These are phyloP conservation scores for Ustilago shanxiensis DNA, from an alignment of 1,284 basidiomycete genomes.

Conservation along the genomic window DNA sequence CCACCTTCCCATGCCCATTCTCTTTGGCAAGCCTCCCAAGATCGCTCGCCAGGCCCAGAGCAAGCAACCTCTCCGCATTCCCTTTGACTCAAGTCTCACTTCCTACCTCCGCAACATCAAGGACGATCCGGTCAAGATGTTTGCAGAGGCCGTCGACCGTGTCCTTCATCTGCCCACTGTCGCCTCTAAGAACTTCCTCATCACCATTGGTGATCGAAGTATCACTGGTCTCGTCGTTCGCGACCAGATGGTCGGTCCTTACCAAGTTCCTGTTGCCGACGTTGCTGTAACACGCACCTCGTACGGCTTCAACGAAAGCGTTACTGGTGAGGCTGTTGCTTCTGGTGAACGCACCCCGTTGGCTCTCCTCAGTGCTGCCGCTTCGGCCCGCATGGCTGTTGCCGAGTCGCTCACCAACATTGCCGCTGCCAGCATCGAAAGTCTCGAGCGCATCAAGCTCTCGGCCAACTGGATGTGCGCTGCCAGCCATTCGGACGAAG, in stretches of 20 bases:
- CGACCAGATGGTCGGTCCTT: constrained; percentile 99
- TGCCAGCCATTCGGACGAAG: constrained; percentile 89
- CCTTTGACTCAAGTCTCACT: constrained; percentile 81
- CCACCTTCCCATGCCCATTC: constrained; percentile 89
- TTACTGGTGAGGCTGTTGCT: constrained; percentile 90
- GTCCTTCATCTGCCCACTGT: constrained; percentile 92
- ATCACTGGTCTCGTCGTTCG: constrained; percentile 94
- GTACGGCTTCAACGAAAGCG: constrained; percentile 87
- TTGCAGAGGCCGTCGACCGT: constrained; percentile 77
- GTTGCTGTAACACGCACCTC: constrained; percentile 94
- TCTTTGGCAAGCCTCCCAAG: constrained; percentile 96
- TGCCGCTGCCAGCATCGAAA: constrained; percentile 81
- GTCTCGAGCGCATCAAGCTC: constrained; percentile 84
- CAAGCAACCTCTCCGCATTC: constrained; percentile 73
- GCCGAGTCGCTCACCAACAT: constrained; percentile 94
- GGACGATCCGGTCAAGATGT: constrained; percentile 71
- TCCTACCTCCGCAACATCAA: constrained; percentile 75
- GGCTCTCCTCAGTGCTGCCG: constrained; percentile 86
- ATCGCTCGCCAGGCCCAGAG: constrained; percentile 84
- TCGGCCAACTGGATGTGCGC: constrained; percentile 99
- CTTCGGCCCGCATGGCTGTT: constrained; percentile 95
- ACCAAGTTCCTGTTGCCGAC: constrained; percentile 97
- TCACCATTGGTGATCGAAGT: constrained; percentile 95
- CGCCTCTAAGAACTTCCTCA: constrained; percentile 95
- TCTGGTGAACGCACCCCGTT: constrained; percentile 96